Evolutionary conservation across 139 green algal genomes (phyloP).

Genomic region (Auxenochlorella pyrenoidosa): DNA sequence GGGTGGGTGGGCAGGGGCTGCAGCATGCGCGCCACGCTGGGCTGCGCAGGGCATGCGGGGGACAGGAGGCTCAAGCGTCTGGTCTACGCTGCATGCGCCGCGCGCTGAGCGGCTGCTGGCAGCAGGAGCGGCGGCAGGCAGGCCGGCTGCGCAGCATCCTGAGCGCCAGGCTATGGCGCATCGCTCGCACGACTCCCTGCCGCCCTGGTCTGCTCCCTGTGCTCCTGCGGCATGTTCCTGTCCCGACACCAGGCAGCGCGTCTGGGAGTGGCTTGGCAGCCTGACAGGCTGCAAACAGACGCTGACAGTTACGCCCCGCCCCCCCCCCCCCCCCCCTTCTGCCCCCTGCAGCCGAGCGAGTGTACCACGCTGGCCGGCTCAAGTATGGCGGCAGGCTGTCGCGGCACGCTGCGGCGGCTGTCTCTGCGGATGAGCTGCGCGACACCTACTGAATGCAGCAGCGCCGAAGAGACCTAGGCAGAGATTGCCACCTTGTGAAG

Average conservation of each 20-base stretch:
- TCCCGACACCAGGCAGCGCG: too few species aligned
- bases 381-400: background rate
- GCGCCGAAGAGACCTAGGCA: too few species aligned
- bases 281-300: background rate
- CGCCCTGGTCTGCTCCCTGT: too few species aligned
- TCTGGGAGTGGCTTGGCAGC: too few species aligned
- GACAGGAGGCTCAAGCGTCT: too few species aligned
- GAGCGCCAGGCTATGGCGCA: too few species aligned
- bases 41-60: too few species aligned
- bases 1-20: background rate
- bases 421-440: slow-evolving; percentile 14
- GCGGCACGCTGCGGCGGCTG: background rate
- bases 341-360: slow-evolving; percentile 12
- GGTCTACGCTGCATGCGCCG: background rate
- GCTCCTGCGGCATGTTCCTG: too few species aligned
- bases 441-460: slow-evolving; percentile 19
- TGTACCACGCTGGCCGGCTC: slow-evolving; percentile 11
- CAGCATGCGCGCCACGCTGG: too few species aligned
- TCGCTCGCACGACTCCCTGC: too few species aligned
- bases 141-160: background rate
- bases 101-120: background rate
- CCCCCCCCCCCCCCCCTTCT: background rate
- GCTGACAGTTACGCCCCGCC: background rate
- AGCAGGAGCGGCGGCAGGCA: background rate
- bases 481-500: background rate